Percentiles rank a stretch among this genome's conserved stretches.
Evolutionary conservation across 768 basidiomycete species (phyloP).

Genomic region (Megacollybia marginata): DNA sequence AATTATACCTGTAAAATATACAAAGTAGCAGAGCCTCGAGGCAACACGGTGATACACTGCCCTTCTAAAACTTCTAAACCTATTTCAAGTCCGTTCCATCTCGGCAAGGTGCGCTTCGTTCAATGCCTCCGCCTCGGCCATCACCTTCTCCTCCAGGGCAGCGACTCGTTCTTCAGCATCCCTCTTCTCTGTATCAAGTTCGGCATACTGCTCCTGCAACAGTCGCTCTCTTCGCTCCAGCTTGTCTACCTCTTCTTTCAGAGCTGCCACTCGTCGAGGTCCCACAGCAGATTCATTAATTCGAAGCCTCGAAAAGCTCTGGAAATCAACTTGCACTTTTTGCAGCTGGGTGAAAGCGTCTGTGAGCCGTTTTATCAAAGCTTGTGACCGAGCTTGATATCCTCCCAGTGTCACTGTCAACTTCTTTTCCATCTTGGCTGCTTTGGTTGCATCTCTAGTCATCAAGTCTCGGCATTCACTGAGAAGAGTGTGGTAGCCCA

Average conservation of each 20-base stretch:
- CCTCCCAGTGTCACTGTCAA: constrained; percentile 84
- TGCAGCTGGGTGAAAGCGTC: constrained; percentile 69
- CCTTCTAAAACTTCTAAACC: neutral
- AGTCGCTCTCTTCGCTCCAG: constrained; percentile 70
- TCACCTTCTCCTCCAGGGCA: constrained; percentile 76
- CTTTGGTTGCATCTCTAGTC: constrained; percentile 74
- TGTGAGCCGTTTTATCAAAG: constrained; percentile 53
- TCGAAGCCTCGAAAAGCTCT: constrained; percentile 71
- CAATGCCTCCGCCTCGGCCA: constrained; percentile 75
- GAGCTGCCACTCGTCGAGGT: constrained; percentile 67
- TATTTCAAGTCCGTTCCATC: constrained; percentile 34
- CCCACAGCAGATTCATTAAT: constrained; percentile 68
- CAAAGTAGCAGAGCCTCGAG: neutral
- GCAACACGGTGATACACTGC: neutral
- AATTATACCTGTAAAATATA: neutral
- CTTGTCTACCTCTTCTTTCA: constrained; percentile 82
- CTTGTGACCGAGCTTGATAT: constrained; percentile 70
- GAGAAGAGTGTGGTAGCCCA: constrained; percentile 58
- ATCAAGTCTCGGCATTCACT: constrained; percentile 61
- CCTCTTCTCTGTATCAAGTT: constrained; percentile 63
- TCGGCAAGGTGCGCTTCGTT: constrained; percentile 71
- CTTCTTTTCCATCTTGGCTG: constrained; percentile 86
- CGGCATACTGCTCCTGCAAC: constrained; percentile 81
- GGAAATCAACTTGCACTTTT: constrained; percentile 59
- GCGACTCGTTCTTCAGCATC: constrained; percentile 53